Evolutionary conservation across 2,329 filamentous ascomycete species (phyloP), one percentile per base, ranked within the genome.

Genomic region (Monilinia polystroma): DNA sequence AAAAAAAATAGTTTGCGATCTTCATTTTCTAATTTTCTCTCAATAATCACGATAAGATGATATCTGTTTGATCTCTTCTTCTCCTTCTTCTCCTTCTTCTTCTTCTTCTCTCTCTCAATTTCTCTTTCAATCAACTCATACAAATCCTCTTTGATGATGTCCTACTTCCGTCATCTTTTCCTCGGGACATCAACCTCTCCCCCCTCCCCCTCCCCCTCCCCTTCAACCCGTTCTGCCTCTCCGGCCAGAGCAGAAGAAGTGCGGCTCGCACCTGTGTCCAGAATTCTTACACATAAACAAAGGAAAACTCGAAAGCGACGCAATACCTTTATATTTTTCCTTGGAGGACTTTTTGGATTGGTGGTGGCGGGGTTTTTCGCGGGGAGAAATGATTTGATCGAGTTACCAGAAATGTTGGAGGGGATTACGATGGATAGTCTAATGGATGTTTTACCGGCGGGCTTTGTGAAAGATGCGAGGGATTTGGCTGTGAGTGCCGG

Each of bases 321-420:
- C 69, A 91, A 87, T 78, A 88, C 89, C 2, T 87, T 96, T 75
- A 90, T 97, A 38, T 98, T 99, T 78, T 81, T 89, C 12, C 82
- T 99, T 26, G 95, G 95, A 43, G 92, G 93, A 52, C 75, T 99
- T n/a, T 94, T 95, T 73, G 95, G 95, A 16, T 85, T 99, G 66
- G 80, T 96, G n/a, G 84, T 89, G 2, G 95, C 95, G 1, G 89
- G 93, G 41, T 93, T 97, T 78, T 95, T 99, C 73, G 94, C 93
- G 41, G 90, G 90, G 71, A 91, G 85, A 77, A 95, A 93, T 79
- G 93, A 97, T 75, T 84, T 98, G 70, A 93, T 97, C 70, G 92
- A 92, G 69, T 83, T 97, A 70, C 86, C 86, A 18, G 87, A 88
- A 73, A 60, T 60, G 56, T 76, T 89, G 58, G 80, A 82, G 63